Percentiles rank a stretch among this genome's conserved stretches.
Evolutionary conservation across 2,329 filamentous ascomycete species (phyloP).

Genomic region (Aureobasidium vineae): DNA sequence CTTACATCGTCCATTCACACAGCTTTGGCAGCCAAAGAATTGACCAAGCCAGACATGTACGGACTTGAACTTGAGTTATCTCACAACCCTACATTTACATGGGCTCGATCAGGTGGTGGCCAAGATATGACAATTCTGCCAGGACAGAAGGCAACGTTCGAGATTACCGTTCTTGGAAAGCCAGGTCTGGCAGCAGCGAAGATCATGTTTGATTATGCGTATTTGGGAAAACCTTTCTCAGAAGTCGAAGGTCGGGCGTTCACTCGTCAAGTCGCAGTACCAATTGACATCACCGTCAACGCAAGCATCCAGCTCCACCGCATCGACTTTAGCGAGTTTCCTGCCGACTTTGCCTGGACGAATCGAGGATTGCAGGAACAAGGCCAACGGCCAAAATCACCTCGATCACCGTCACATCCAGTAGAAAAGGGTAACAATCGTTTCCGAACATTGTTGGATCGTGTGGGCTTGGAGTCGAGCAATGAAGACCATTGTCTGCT

Average conservation of each 20-base stretch:
- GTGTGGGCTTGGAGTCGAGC: constrained; percentile 44
- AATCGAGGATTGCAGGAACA: constrained; percentile 31
- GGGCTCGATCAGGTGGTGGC: constrained; percentile 51
- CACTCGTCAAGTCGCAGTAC: constrained; percentile 76
- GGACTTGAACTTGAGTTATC: constrained; percentile 80
- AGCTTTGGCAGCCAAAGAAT: constrained; percentile 72
- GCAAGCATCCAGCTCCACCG: constrained; percentile 80
- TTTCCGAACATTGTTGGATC: constrained; percentile 48
- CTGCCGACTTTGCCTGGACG: constrained; percentile 66
- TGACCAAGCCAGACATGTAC: constrained; percentile 75
- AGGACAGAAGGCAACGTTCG: constrained; percentile 28
- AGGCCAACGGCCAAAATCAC: constrained; percentile 2
- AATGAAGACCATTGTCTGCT: constrained; percentile 70
- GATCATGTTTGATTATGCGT: constrained; percentile 46
- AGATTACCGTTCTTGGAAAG: constrained; percentile 70
- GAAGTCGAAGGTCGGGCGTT: constrained; percentile 73
- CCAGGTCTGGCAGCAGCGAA: constrained; percentile 59
- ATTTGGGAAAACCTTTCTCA: constrained; percentile 67
- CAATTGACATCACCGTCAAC: constrained; percentile 86
- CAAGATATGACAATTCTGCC: constrained; percentile 57
- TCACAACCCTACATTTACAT: constrained; percentile 58
- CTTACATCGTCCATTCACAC: constrained; percentile 74
- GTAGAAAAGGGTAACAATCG: constrained; percentile 33
- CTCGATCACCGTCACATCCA: constrained; percentile 2
- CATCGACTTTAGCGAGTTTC: constrained; percentile 74